Base-by-base conservation (phyloP, 139 green algal genomes). In the Tetradesmus lagerheimii region DNA sequence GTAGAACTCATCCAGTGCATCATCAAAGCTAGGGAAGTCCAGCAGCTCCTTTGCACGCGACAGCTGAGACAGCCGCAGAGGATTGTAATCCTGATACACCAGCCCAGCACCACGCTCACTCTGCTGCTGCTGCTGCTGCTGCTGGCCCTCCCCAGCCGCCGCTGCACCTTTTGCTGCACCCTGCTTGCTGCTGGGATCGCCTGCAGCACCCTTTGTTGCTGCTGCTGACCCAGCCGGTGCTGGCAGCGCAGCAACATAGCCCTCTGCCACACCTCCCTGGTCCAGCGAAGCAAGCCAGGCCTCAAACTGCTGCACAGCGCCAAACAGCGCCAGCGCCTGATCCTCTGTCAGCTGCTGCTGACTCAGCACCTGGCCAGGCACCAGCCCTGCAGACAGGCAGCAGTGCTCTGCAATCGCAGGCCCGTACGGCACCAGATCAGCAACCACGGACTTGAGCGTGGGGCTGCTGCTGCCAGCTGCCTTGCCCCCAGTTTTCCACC, bases 1-100 rank as follows among this genome's bases (percentile, higher is more conserved):
- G 90, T 95, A 99, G 88, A 98, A 99, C 81, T 99, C 97, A 62
- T 97, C 96, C 83, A 99, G 34, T 9, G 97, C 98, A 0, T 85
- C 95, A 84, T 99, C 97, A 92, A 99, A 99, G 35, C 93, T 96
- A 15, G 89, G 79, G 85, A 99, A 98, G 71, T 92, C 79, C 67
- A 95, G 64, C 39, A 76, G 41, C 0, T 91, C 81, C 37, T 57
- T 92, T 11, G 75, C 80, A 74, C 94, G 37, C 3, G 35, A 50
- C 45, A 57, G n/a, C 92, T 98, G 96, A 82, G 62, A n/a, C 82
- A 98, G 82, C 57, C 92, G 79, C 84, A 99, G 81, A 4, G 98
- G 96, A 77, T 96, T 92, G 91, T 97, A 99, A 37, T 98, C 95
- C 45, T 97, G 92, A 83, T 97, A 98, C 37, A 95, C 90, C 57